These are phyloP conservation scores for Naganishia vaughanmartiniae DNA, from an alignment of 768 basidiomycete genomes.

Conservation along the genomic window DNA sequence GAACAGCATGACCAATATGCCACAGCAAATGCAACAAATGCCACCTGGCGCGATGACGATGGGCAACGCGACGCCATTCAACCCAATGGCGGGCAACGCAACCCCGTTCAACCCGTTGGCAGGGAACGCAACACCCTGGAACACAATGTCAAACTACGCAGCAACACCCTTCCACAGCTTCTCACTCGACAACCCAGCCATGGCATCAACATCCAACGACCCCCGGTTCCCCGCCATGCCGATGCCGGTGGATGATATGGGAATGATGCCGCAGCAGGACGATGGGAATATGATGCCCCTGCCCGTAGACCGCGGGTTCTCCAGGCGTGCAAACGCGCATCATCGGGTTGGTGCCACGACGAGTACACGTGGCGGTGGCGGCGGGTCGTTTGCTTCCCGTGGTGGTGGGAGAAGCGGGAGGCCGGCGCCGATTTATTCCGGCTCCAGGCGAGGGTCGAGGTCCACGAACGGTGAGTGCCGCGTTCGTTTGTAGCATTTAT, in stretches of 20 bases:
- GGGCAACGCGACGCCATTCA: slow-evolving; percentile 8
- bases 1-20: background rate
- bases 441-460: slow-evolving; percentile 2
- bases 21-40: background rate
- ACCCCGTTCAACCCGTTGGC: background rate
- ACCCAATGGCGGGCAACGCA: slow-evolving; percentile 4
- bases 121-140: slow-evolving; percentile 15
- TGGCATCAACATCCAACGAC: background rate
- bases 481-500: too few relatives aligned
- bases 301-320: background rate
- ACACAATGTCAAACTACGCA: background rate
- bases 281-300: background rate
- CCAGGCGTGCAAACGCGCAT: slow-evolving; percentile 12
- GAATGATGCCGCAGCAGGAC: background rate
- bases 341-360: background rate
- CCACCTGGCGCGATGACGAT: background rate
- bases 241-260: background rate
- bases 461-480: slow-evolving; percentile 11
- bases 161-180: slow-evolving; percentile 13
- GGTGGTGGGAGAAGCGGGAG: background rate
- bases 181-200: background rate
- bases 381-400: slow-evolving; percentile 1
- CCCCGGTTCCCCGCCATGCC: slow-evolving; percentile 8
- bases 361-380: background rate
- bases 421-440: background rate